These are phyloP conservation scores for Annona squamosa DNA, from an alignment of 164 flowering plant genomes.

Conservation along the genomic window DNA sequence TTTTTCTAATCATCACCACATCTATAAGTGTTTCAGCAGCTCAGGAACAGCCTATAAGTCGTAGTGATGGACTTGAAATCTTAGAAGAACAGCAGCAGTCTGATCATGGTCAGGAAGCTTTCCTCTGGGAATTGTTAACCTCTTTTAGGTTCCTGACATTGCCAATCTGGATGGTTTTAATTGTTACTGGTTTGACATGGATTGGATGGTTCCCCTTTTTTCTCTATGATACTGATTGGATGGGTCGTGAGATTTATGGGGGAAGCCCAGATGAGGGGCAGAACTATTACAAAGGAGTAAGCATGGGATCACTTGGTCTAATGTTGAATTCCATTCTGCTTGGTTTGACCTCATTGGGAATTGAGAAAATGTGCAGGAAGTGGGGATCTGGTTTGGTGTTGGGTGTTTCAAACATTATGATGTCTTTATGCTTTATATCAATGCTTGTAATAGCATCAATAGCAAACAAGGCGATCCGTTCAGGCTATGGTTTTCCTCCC, in stretches of 20 bases:
- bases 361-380: conserved; percentile 86
- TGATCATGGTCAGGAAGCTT: conserved; percentile 53
- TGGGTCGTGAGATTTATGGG: conserved; percentile 92
- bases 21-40: conserved; percentile 61
- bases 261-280: conserved; percentile 73
- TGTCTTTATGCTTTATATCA: conserved; percentile 67
- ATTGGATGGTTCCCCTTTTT: conserved; percentile 96
- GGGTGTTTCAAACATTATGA: conserved; percentile 80
- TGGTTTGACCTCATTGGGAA: conserved; percentile 72
- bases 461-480: conserved; percentile 30
- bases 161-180: conserved; percentile 59
- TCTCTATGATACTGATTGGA: conserved; percentile 98
- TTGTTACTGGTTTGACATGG: conserved; percentile 80
- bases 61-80: conserved; percentile 13
- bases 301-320: conserved; percentile 85
- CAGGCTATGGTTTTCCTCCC: conserved; percentile 45
- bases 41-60: conserved; percentile 51
- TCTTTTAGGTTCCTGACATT: conserved; percentile 60
- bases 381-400: conserved; percentile 89
- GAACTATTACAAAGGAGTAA: conserved; percentile 64
- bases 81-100: conserved; percentile 33
- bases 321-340: conserved; percentile 85
- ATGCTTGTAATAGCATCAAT: conserved; percentile 61
- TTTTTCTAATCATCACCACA: conserved; percentile 57
- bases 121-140: conserved; percentile 82